A percentile compares a stretch with the other conserved stretches of the same genome.
Evolutionary conservation across 2,329 filamentous ascomycete genomes (phyloP).

Genomic region (Trichoderma koningii): DNA sequence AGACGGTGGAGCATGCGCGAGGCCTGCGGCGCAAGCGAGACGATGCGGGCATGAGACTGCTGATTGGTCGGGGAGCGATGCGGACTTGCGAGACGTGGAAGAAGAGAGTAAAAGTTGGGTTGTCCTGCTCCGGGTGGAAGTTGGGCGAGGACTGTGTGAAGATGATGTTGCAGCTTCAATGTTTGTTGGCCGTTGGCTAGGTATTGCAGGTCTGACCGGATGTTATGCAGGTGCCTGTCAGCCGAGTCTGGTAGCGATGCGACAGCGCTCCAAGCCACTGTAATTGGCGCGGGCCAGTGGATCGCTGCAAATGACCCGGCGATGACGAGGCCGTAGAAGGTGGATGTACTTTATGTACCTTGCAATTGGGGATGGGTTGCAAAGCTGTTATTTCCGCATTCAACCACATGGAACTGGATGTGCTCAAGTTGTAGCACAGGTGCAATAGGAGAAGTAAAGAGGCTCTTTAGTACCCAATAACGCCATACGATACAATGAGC

Average conservation of each 20-base stretch:
- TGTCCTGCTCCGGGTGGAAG: background rate
- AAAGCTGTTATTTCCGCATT: too few species aligned
- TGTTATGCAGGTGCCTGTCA: constrained; percentile 14
- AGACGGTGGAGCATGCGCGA: constrained; percentile 29
- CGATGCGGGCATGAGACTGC: constrained; percentile 31
- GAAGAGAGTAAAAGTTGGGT: background rate
- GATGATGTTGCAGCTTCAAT: background rate
- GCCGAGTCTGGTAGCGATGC: background rate
- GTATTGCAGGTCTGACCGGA: background rate
- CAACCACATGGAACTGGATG: too few species aligned
- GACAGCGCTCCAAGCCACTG: constrained; percentile 18
- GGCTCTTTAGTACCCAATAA: too few species aligned
- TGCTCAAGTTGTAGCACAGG: too few species aligned
- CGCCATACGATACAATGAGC: too few species aligned
- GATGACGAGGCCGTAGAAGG: constrained; percentile 9
- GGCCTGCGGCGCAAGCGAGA: constrained; percentile 32
- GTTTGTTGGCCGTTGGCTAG: background rate
- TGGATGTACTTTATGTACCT: too few species aligned
- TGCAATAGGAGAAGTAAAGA: too few species aligned
- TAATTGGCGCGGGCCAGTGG: constrained; percentile 18
- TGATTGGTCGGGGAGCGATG: background rate
- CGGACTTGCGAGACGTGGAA: background rate
- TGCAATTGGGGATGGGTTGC: too few species aligned
- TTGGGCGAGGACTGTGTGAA: background rate
- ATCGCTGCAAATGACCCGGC: constrained; percentile 4